A percentile compares a stretch with the other conserved stretches of the same genome.
Evolutionary conservation across 768 basidiomycete genomes (phyloP).

Genomic region (Psilocybe sp.): DNA sequence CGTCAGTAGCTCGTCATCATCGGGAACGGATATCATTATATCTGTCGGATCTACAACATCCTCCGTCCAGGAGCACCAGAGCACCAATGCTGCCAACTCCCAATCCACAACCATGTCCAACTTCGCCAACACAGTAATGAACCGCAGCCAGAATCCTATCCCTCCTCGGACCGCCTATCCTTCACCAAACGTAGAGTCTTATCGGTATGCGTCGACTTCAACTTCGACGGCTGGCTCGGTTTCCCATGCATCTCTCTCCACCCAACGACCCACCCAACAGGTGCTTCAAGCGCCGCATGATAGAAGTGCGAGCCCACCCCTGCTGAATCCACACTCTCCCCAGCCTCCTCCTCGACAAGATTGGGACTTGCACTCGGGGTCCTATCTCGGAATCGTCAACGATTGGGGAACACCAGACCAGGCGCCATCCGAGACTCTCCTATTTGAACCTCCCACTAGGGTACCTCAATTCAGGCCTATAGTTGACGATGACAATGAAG

Average conservation of each 20-base stretch:
- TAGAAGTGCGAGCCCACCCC: background rate
- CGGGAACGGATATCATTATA: background rate
- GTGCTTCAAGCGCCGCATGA: no score
- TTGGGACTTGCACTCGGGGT: background rate
- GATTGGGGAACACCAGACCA: constrained; percentile 21
- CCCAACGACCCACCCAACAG: no score
- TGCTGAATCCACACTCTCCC: constrained; percentile 20
- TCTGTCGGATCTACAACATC: background rate
- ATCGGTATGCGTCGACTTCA: constrained; percentile 3
- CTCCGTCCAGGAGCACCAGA: background rate
- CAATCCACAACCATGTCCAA: background rate
- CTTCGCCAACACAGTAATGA: constrained; percentile 7
- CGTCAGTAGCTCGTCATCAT: background rate
- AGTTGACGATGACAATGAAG: constrained; percentile 15
- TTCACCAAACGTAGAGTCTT: constrained; percentile 12
- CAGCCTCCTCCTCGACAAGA: constrained; percentile 3
- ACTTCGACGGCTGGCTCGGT: constrained; percentile 16
- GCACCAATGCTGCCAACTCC: background rate
- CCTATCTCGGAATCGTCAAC: constrained; percentile 9
- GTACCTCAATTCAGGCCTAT: constrained; percentile 11
- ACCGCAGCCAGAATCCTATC: constrained; percentile 14
- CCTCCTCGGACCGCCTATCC: constrained; percentile 15
- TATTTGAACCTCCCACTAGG: constrained; percentile 8
- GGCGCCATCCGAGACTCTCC: constrained; percentile 14
- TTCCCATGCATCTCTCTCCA: constrained; percentile 9